These are phyloP conservation scores for Sclerotinia minor DNA, from an alignment of 2,329 filamentous ascomycete genomes.

Conservation along the genomic window DNA sequence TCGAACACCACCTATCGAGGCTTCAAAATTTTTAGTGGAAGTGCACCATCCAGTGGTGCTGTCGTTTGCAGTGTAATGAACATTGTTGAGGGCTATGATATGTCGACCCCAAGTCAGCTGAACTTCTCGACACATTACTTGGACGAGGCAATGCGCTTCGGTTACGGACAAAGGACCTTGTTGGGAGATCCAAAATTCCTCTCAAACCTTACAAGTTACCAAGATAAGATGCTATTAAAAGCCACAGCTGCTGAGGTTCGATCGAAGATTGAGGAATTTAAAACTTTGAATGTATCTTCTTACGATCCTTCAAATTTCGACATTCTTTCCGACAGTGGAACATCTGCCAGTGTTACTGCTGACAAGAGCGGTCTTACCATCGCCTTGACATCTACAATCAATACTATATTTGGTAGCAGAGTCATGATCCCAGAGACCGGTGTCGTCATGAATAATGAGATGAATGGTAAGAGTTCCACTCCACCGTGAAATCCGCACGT, in stretches of 20 bases:
- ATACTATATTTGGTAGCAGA: conserved; percentile 64
- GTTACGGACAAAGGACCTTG: conserved; percentile 61
- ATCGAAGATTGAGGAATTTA: conserved; percentile 56
- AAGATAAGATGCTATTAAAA: conserved; percentile 54
- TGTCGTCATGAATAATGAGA: conserved; percentile 67
- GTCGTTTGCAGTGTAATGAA: conserved; percentile 77
- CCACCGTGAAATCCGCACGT: conserved; percentile 34
- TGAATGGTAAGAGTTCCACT: conserved; percentile 54
- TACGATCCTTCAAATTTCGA: conserved; percentile 64
- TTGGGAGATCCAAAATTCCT: conserved; percentile 65
- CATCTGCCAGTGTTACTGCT: conserved; percentile 53
- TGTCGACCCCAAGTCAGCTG: conserved; percentile 55
- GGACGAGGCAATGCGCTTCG: conserved; percentile 67
- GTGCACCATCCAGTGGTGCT: conserved; percentile 75
- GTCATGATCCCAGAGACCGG: conserved; percentile 65
- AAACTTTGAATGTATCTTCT: conserved; percentile 57
- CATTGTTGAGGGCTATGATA: conserved; percentile 69
- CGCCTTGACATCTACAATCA: conserved; percentile 66
- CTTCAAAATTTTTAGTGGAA: conserved; percentile 67
- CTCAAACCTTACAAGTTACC: conserved; percentile 57
- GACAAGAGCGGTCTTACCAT: conserved; percentile 63
- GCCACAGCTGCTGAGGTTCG: conserved; percentile 55
- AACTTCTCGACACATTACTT: conserved; percentile 66
- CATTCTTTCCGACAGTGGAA: conserved; percentile 52
- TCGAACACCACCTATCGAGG: conserved; percentile 67